A percentile compares a stretch with the other conserved stretches of the same genome.
Evolutionary conservation across 805 yeast species (phyloP).

Genomic region (Nakazawaea sp.): DNA sequence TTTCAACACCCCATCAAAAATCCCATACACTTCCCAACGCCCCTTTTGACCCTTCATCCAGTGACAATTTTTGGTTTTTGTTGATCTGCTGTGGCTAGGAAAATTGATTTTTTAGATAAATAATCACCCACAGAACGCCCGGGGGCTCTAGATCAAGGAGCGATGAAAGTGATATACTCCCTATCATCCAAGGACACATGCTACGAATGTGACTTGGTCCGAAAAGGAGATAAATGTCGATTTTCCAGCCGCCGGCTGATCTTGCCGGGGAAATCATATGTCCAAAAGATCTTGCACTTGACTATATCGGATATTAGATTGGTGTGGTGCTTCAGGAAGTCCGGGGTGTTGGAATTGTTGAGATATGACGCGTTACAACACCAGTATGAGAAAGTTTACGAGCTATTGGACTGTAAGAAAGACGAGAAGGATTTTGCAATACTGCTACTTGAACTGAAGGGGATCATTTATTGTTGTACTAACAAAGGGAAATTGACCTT

Average conservation of each 20-base stretch:
- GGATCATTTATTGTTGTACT: slow-evolving; percentile 8
- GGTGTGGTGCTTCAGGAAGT: slow-evolving; percentile 7
- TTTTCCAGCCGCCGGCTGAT: too few species aligned
- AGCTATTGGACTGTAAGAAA: slow-evolving; percentile 3
- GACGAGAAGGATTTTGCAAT: slow-evolving; percentile 7
- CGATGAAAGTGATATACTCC: slow-evolving; percentile 4
- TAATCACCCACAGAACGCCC: too few species aligned
- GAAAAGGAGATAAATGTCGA: neutral
- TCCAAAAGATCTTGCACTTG: slow-evolving; percentile 1
- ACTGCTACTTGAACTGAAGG: neutral
- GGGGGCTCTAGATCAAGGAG: too few species aligned
- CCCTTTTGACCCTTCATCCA: too few species aligned
- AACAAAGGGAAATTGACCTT: slow-evolving; percentile 8
- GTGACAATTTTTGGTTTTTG: too few species aligned
- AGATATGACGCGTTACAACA: neutral
- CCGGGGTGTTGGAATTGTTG: slow-evolving; percentile 4
- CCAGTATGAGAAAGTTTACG: neutral
- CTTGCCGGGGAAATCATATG: slow-evolving; percentile 1
- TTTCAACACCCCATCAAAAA: too few species aligned
- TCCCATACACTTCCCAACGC: too few species aligned
- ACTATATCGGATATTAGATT: neutral
- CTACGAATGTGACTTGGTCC: neutral
- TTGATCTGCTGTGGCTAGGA: too few species aligned
- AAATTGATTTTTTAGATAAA: too few species aligned
- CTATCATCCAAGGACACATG: neutral